These are phyloP conservation scores for Grigorovia yakushimaensis DNA, from an alignment of 805 yeast genomes.

Conservation along the genomic window DNA sequence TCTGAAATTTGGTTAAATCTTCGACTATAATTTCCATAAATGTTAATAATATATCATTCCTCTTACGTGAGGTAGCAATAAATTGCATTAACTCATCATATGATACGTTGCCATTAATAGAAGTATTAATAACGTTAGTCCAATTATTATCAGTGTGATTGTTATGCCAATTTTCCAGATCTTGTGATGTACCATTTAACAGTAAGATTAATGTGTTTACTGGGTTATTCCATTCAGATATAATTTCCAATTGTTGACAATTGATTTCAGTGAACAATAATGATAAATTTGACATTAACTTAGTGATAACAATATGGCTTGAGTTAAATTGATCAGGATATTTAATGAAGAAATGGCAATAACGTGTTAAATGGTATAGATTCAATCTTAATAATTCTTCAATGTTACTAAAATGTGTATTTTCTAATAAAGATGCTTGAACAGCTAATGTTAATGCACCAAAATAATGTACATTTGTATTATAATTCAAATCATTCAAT, in stretches of 20 bases:
- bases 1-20: slow-evolving; percentile 26
- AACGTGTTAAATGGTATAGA: slow-evolving; percentile 15
- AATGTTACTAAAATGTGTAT: neutral
- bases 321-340: slow-evolving; percentile 9
- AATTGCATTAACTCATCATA: slow-evolving; percentile 20
- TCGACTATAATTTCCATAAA: slow-evolving; percentile 28
- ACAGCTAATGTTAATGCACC: slow-evolving; percentile 30
- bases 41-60: slow-evolving; percentile 18
- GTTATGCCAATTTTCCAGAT: slow-evolving; percentile 9
- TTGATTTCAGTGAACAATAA: slow-evolving; percentile 23
- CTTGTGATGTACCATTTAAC: slow-evolving; percentile 6
- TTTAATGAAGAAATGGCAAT: slow-evolving; percentile 9
- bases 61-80: slow-evolving; percentile 12
- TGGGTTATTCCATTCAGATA: slow-evolving; percentile 26
- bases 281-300: slow-evolving; percentile 29
- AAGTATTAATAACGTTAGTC: neutral
- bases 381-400: slow-evolving; percentile 16
- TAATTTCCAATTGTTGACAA: slow-evolving; percentile 6
- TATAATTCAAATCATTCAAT: slow-evolving; percentile 10
- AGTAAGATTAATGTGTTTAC: slow-evolving; percentile 20
- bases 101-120: slow-evolving; percentile 12
- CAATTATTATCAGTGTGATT: neutral
- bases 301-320: slow-evolving; percentile 19
- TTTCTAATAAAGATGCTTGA: slow-evolving; percentile 10
- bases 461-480: slow-evolving; percentile 26